Evolutionary conservation across 176 grass and related monocot genomes (phyloP), one percentile per base, ranked within the genome.

Genomic region (Leersia perrieri): DNA sequence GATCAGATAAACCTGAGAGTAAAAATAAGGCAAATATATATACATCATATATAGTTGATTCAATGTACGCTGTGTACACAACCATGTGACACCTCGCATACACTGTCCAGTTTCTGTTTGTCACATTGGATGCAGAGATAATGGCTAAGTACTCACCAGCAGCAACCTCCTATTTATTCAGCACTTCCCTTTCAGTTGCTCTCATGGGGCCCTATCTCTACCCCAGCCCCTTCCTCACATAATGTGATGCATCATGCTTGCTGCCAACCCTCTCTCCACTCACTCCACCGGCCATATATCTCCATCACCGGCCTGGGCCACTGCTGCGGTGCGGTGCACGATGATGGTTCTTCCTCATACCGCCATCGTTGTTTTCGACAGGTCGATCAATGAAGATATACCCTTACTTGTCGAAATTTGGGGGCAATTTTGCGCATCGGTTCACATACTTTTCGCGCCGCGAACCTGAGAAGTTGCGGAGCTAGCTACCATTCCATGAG

Each of bases 111-210:
- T 70, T 84, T 80, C 63, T 75, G 76, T 75, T 75, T 75, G 70
- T 41, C 61, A 70, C 63, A 49, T 14, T 29, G 20, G n/a, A 65
- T 70, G 63, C 62, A 83, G 68, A 49, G 63, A 61, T 63, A 63
- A 40, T 83, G 41, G 60, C 22, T 7, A 66, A 88, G 66, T 78
- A 73, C 67, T 35, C 34, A 32, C 14, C 53, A 58, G 53, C 70
- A 34, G 40, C 76, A 64, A 58, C 53, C 29, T 81, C 87, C 57
- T 36, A 86, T 82, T 82, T 72, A 86, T 72, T 77, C 66, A 81
- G 57, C 64, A 32, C 33, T 22, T n/a, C n/a, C 63, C 36, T 41
- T 72, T 64, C 76, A 60, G 82, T 77, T 77, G 72, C 87, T 39
- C 41, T 71, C 72, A 81, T 82, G 66, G 88, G 87, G 18, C 72